These are phyloP conservation scores for Hymenoscyphus fraxineus DNA, from an alignment of 2,329 filamentous ascomycete genomes.

Conservation along the genomic window DNA sequence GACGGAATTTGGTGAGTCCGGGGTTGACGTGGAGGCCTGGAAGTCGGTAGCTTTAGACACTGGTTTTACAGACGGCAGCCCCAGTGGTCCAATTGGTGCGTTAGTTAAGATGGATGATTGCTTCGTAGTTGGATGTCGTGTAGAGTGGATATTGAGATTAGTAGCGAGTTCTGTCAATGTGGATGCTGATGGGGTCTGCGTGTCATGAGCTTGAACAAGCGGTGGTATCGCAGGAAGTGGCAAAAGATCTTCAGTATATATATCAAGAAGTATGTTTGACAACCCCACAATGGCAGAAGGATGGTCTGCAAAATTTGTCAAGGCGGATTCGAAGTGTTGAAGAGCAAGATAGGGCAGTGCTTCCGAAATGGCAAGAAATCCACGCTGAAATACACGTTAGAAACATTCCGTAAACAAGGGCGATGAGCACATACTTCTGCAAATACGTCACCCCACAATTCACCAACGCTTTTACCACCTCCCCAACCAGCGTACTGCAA, in stretches of 20 bases:
- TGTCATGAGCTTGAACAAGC: constrained; percentile 30
- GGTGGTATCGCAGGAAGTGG: constrained; percentile 47
- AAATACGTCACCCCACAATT: constrained; percentile 79
- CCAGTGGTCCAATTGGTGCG: constrained; percentile 33
- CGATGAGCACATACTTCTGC: constrained; percentile 60
- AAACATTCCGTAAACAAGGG: constrained; percentile 8
- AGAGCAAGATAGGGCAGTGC: constrained; percentile 62
- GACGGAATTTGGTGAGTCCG: constrained; percentile 12
- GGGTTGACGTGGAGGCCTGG: constrained; percentile 25
- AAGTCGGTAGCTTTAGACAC: constrained; percentile 29
- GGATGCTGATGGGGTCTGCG: constrained; percentile 27
- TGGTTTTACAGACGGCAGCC: constrained; percentile 26
- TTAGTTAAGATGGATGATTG: constrained; percentile 13
- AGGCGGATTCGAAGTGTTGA: constrained; percentile 74
- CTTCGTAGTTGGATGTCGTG: constrained; percentile 13
- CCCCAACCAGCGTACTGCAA: constrained; percentile 71
- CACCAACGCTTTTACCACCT: constrained; percentile 74
- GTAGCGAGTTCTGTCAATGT: constrained; percentile 21
- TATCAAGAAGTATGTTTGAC: constrained; percentile 79
- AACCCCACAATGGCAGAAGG: constrained; percentile 75
- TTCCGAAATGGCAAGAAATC: constrained; percentile 31
- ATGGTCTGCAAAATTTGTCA: constrained; percentile 78
- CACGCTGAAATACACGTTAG: constrained; percentile 34
- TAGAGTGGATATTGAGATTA: constrained; percentile 15
- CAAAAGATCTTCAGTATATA: constrained; percentile 68